These are phyloP conservation scores for Detonula confervacea DNA, from an alignment of 352 stramenopile species.

Conservation along the genomic window DNA sequence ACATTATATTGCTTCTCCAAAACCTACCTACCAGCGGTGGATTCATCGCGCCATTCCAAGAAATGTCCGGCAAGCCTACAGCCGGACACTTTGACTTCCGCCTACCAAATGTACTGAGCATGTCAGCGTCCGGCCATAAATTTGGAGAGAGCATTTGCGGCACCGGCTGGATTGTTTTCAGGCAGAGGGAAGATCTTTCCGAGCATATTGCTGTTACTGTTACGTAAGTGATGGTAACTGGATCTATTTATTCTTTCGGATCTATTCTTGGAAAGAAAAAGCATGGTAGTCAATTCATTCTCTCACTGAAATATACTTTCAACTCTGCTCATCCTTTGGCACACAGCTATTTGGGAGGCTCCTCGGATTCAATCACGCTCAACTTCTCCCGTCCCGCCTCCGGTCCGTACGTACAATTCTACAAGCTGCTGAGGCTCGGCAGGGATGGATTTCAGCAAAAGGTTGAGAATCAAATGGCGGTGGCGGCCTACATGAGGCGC, in stretches of 20 bases:
- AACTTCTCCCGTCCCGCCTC: constrained; percentile 92
- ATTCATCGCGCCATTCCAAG: constrained; percentile 92
- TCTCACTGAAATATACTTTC: too few species aligned
- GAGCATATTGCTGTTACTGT: too few species aligned
- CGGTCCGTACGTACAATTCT: constrained; percentile 88
- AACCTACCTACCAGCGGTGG: too few species aligned
- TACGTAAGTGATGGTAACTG: too few species aligned
- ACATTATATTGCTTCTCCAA: neutral
- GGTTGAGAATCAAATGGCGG: constrained; percentile 72
- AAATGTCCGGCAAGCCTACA: constrained; percentile 31
- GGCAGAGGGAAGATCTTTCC: too few species aligned
- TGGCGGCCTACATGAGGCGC: constrained; percentile 86
- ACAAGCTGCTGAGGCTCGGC: constrained; percentile 92
- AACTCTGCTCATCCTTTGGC: constrained; percentile 4
- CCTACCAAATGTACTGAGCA: constrained; percentile 84
- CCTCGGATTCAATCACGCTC: constrained; percentile 91
- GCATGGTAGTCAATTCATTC: too few species aligned
- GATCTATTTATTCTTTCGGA: too few species aligned
- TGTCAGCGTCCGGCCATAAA: constrained; percentile 94
- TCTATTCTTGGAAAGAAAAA: too few species aligned
- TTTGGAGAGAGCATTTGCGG: constrained; percentile 93
- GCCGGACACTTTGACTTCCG: constrained; percentile 43
- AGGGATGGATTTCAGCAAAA: constrained; percentile 91
- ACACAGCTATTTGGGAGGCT: constrained; percentile 89
- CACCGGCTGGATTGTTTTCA: constrained; percentile 92